Base-by-base conservation (phyloP, 2,329 filamentous ascomycete species). In the Aspergillus sp. region DNA sequence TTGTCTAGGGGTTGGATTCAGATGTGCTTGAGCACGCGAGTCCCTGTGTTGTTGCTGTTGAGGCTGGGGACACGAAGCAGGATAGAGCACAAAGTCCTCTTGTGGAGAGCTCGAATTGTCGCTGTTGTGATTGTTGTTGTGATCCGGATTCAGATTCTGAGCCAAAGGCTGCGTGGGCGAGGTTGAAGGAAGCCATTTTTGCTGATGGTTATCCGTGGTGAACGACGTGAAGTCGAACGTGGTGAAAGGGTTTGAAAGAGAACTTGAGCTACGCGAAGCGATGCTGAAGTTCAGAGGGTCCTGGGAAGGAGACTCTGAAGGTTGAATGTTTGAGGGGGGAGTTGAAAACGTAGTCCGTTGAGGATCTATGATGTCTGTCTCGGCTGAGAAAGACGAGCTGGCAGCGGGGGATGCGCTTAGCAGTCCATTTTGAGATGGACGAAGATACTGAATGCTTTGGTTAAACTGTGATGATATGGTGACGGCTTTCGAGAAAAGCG, bases 171-270 rank as follows among this genome's bases (percentile, higher is more conserved):
- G 74, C 63, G 67, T 64, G 55, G 68, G 70, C 66, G 74, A 76
- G 71, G 74, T 74, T 71, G 75, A 69, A 70, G 76, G 70, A 73
- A 74, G 77, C 77, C 77, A 80, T 80, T 69, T 23, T 77, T 76
- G 72, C 75, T 76, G 75, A 64, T 70, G 69, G 67, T 72, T 70
- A 78, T 80, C 77, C 77, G 77, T 79, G 72, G 67, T 78, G 77
- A 77, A 78, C 74, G 77, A 78, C 74, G 70, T 72, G 51, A 73
- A 56, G 76, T 77, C 74, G 75, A 74, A 71, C 70, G 74, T 64
- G 59, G 67, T 56, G 70, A 73, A 71, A 59, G 64, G 72, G 68
- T 64, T 65, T 27, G 60, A 61, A 60, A 66, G 60, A 66, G 75
- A 75, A 77, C 72, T 75, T 69, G 72, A 72, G 75, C 75, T 73